Conservation (phyloP, 1,284 basidiomycete species). For the Pisolithus thermaeus region DNA sequence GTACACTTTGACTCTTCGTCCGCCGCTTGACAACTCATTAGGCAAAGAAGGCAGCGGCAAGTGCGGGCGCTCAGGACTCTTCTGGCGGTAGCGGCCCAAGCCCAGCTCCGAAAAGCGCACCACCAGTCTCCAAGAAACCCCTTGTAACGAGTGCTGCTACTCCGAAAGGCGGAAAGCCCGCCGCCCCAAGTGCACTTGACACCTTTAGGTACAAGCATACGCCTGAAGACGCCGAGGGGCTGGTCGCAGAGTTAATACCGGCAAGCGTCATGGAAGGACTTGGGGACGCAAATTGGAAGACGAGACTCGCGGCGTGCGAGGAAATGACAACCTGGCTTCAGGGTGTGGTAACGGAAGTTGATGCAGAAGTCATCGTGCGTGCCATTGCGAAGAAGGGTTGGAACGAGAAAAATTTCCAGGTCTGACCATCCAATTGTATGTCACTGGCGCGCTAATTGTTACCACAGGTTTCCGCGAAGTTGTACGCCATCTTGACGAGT, state of each 20-base stretch:
- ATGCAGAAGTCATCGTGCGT: slow-evolving; percentile 89
- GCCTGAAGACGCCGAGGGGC: slow-evolving; percentile 86
- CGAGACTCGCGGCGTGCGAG: slow-evolving; percentile 80
- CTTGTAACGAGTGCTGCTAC: slow-evolving; percentile 31
- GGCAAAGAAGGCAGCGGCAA: slow-evolving; percentile 46
- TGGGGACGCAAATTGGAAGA: slow-evolving; percentile 90
- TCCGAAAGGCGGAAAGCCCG: slow-evolving; percentile 48
- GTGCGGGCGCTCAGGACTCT: slow-evolving; percentile 20
- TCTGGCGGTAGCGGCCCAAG: slow-evolving; percentile 23
- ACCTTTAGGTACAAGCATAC: slow-evolving; percentile 89
- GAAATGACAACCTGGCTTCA: slow-evolving; percentile 86
- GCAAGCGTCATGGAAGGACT: slow-evolving; percentile 67
- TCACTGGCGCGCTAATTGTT: slow-evolving; percentile 5
- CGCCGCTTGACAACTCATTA: slow-evolving; percentile 18
- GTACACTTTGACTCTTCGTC: neutral
- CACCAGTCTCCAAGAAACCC: slow-evolving; percentile 43
- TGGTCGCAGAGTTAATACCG: slow-evolving; percentile 76
- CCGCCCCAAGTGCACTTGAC: slow-evolving; percentile 57
- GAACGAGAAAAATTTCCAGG: slow-evolving; percentile 99
- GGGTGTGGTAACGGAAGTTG: slow-evolving; percentile 59
- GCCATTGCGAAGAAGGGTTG: slow-evolving; percentile 92
- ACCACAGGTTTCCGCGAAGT: slow-evolving; percentile 76
- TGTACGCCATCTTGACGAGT: slow-evolving; percentile 71
- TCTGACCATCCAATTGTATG: slow-evolving; percentile 27
- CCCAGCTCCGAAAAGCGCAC: slow-evolving; percentile 25